Percentiles rank a stretch among this genome's conserved stretches.
Evolutionary conservation across 106 monocot genomes (phyloP).

Genomic region (Dendrobium chrysotoxum): DNA sequence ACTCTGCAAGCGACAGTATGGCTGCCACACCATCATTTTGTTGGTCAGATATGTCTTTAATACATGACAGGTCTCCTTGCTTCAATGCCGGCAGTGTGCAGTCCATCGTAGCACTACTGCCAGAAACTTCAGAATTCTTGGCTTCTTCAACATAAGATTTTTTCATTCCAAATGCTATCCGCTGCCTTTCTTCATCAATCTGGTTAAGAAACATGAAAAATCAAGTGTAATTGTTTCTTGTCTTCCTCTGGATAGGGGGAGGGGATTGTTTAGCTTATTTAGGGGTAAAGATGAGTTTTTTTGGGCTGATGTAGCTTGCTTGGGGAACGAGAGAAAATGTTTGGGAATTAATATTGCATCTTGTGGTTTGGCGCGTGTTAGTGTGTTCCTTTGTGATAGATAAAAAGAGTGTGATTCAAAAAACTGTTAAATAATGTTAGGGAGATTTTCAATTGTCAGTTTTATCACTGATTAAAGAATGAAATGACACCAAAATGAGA

Average conservation of each 20-base stretch:
- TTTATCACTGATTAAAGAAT: background rate
- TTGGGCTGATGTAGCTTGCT: background rate
- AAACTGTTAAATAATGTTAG: background rate
- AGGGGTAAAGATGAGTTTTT: too few species aligned
- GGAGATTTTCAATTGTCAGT: background rate
- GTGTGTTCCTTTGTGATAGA: background rate
- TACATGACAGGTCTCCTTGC: constrained; percentile 5
- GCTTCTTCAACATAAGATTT: constrained; percentile 38
- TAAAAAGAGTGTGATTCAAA: background rate
- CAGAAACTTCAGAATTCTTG: constrained; percentile 13
- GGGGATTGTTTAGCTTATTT: too few species aligned
- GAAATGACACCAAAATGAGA: background rate
- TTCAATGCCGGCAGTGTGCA: background rate
- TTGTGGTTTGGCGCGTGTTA: background rate
- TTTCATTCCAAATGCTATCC: constrained; percentile 88
- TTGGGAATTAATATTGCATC: background rate
- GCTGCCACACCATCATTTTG: background rate
- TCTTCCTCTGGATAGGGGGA: too few species aligned
- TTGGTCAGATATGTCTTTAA: too few species aligned
- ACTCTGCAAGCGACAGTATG: constrained; percentile 19
- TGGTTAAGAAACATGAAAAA: constrained; percentile 11
- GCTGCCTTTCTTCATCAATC: constrained; percentile 63
- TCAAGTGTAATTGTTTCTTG: background rate
- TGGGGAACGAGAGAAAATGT: background rate
- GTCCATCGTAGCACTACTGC: constrained; percentile 9